Evolutionary conservation across 2,329 filamentous ascomycete species (phyloP).

Genomic region (Grosmannia huntii): DNA sequence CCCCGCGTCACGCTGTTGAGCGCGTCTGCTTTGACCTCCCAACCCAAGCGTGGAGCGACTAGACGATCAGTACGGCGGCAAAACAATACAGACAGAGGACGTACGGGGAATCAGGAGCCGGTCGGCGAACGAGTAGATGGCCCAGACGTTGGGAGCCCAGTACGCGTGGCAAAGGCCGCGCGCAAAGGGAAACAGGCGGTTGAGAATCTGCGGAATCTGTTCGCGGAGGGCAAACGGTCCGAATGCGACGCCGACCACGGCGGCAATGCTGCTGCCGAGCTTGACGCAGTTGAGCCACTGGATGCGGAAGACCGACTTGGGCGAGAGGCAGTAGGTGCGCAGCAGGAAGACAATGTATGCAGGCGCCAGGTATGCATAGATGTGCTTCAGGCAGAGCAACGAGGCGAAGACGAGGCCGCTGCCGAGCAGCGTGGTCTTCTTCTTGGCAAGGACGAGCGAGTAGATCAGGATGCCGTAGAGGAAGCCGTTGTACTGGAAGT

Average conservation of each 20-base stretch:
- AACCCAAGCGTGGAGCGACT: conserved; percentile 73
- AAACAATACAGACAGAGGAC: conserved; percentile 14
- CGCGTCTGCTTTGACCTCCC: conserved; percentile 60
- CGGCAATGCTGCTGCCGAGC: conserved; percentile 58
- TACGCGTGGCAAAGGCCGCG: conserved; percentile 93
- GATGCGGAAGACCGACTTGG: conserved; percentile 62
- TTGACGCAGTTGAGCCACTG: conserved; percentile 71
- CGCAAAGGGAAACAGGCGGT: conserved; percentile 84
- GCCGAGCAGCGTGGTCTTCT: conserved; percentile 58
- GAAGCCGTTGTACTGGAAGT: conserved; percentile 98
- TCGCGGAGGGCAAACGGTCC: conserved; percentile 74
- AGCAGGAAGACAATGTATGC: conserved; percentile 92
- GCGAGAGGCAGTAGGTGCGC: conserved; percentile 75
- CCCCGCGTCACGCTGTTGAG: conserved; percentile 84
- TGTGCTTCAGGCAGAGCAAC: conserved; percentile 91
- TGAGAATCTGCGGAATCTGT: conserved; percentile 73
- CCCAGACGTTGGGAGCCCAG: conserved; percentile 97
- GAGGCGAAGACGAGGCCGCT: conserved; percentile 77
- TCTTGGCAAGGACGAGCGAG: conserved; percentile 72
- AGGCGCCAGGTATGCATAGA: conserved; percentile 90
- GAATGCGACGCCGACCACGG: conserved; percentile 69
- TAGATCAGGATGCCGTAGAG: conserved; percentile 84
- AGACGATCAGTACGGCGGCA: conserved; percentile 18
- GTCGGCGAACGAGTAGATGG: conserved; percentile 86
- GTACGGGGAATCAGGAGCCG: conserved; percentile 68